Conservation (phyloP, 2,329 filamentous ascomycete genomes). For the Apiospora sp. region DNA sequence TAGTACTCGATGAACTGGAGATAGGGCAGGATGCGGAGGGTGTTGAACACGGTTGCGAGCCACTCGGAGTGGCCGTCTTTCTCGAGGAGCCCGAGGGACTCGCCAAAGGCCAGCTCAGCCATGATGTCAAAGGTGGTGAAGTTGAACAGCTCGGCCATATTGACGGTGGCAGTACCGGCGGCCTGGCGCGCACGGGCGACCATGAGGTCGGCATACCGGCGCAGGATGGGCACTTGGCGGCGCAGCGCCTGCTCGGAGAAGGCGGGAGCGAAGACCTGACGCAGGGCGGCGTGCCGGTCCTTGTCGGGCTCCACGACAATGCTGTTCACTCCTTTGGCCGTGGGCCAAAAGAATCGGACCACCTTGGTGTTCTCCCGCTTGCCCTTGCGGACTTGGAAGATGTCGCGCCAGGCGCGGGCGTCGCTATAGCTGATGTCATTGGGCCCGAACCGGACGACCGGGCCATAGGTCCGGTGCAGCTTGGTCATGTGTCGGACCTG, state of each 20-base stretch:
- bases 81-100: slow-evolving; percentile 31
- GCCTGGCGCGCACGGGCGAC: slow-evolving; percentile 31
- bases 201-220: slow-evolving; percentile 38
- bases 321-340: slow-evolving; percentile 28
- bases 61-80: slow-evolving; percentile 35
- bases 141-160: slow-evolving; percentile 33
- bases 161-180: slow-evolving; percentile 28
- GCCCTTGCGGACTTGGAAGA: slow-evolving; percentile 30
- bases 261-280: neutral
- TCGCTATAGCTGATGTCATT: slow-evolving; percentile 33
- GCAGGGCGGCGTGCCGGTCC: slow-evolving; percentile 25
- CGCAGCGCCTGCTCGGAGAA: slow-evolving; percentile 34
- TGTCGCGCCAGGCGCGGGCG: slow-evolving; percentile 35
- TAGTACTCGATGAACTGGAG: slow-evolving; percentile 33
- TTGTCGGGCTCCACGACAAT: slow-evolving; percentile 33
- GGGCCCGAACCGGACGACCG: slow-evolving; percentile 33
- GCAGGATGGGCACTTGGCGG: slow-evolving; percentile 45
- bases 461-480: slow-evolving; percentile 34
- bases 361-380: slow-evolving; percentile 9
- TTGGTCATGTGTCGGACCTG: slow-evolving; percentile 35
- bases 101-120: slow-evolving; percentile 35
- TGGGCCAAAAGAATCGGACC: neutral
- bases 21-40: slow-evolving; percentile 35
- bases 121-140: slow-evolving; percentile 36
- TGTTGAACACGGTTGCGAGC: slow-evolving; percentile 34